Evolutionary conservation across 371 early-diverging fungal genomes (phyloP).

Genomic region (Syncephalastrum sp.): DNA sequence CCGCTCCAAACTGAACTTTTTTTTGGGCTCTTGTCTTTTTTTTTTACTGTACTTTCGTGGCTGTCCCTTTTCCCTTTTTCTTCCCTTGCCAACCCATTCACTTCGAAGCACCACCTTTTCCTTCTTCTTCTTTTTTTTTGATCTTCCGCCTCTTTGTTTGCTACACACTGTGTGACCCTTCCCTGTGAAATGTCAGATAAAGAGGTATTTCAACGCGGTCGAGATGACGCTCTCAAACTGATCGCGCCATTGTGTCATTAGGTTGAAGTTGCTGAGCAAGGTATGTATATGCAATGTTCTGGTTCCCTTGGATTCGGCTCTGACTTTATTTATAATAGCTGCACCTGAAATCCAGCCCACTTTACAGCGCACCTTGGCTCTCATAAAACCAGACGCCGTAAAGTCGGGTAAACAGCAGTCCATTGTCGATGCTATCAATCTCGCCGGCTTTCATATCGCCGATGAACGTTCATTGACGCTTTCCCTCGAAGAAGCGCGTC

Average conservation of each 20-base stretch:
- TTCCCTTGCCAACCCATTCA: no score
- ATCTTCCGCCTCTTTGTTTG: no score
- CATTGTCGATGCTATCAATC: constrained; percentile 54
- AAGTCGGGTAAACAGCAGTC: constrained; percentile 44
- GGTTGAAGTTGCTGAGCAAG: not conserved
- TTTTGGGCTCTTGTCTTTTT: no score
- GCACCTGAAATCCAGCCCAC: constrained; percentile 5
- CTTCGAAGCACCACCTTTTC: no score
- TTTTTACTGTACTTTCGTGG: no score
- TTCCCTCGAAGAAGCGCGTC: constrained; percentile 46
- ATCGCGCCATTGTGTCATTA: not conserved
- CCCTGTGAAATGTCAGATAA: not conserved
- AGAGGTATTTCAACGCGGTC: constrained; percentile 1
- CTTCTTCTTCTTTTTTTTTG: no score
- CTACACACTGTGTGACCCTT: no score
- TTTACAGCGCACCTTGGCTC: constrained; percentile 20
- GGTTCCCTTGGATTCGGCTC: not conserved
- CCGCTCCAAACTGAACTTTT: no score
- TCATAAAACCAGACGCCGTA: constrained; percentile 42
- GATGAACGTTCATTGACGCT: constrained; percentile 56
- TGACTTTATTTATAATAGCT: not conserved
- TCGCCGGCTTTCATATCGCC: constrained; percentile 60
- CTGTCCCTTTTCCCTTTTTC: no score
- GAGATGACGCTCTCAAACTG: not conserved
- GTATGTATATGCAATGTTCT: not conserved